Evolutionary conservation across 805 yeast genomes (phyloP), one percentile per base, ranked within the genome.

Genomic region (Brettanomyces bruxellensis): DNA sequence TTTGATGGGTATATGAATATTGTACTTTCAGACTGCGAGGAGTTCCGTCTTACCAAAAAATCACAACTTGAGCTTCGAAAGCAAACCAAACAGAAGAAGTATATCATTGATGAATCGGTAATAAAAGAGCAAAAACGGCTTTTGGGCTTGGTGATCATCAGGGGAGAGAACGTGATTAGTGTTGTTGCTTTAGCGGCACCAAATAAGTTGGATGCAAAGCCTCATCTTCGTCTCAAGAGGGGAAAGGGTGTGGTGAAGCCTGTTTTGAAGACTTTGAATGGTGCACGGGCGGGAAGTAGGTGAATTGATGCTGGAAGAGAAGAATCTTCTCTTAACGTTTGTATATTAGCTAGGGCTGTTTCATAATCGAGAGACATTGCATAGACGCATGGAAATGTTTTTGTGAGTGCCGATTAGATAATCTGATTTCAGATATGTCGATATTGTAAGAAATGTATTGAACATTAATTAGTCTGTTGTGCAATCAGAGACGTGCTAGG

Each of bases 1-100:
- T 91, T 87, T 62, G 99, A 93, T 63, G 83, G 83, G 59, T 85
- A 83, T 60, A 81, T 90, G 83, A 91, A 91, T 62, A 60, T 91
- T 14, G 95, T 93, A 12, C 67, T 91, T 32, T 75, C 85, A 11
- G 93, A 90, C 52, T 78, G 93, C 38, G 89, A 86, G 56, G 99
- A 91, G 60, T 79, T 79, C 56, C 72, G 97, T 52, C 65, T 81
- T 9, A 80, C 95, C 4, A 81, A 79, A 55, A 79, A 79, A 50
- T 73, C 86, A 44, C 60, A 49, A 50, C 59, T 51, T 23, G 68
- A 60, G 50, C 61, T 70, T 55, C 38, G 43, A 18, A 40, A 51
- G 36, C 40, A 34, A 18, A 23, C 37, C 23, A 66, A 60, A 13
- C 41, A 37, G 28, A 45, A 30, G 18, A 43, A n/a, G 12, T 43